Evolutionary conservation across 2,329 filamentous ascomycete genomes (phyloP).

Genomic region (Cladophialophora psammophila): DNA sequence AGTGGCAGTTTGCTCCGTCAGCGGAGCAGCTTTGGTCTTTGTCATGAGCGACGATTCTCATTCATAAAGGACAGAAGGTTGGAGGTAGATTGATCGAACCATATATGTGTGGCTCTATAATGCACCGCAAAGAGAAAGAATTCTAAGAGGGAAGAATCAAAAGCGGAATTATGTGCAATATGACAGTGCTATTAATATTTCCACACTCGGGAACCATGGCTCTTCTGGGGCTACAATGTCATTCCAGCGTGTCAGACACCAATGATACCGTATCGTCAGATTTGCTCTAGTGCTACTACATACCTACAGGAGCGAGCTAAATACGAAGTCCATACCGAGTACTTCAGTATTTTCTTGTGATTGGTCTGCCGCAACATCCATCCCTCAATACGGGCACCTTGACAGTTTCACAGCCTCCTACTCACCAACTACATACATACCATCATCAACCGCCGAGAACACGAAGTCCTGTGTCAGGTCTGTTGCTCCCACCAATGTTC

Average conservation of each 20-base stretch:
- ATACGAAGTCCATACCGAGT: too few species aligned
- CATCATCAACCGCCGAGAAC: neutral
- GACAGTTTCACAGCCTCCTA: neutral
- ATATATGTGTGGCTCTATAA: neutral
- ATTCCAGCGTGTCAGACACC: neutral
- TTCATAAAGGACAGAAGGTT: too few species aligned
- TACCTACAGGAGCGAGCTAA: too few species aligned
- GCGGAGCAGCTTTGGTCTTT: neutral
- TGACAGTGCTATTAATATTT: neutral
- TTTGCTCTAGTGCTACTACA: too few species aligned
- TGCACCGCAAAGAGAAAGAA: neutral
- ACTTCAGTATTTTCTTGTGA: neutral
- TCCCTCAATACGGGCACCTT: neutral
- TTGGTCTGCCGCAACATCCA: neutral
- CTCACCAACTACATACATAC: neutral
- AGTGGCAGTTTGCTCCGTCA: conserved; percentile 20
- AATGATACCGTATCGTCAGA: too few species aligned
- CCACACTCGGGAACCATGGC: neutral
- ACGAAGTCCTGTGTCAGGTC: neutral
- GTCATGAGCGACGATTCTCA: neutral
- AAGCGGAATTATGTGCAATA: neutral
- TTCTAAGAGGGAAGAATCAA: neutral
- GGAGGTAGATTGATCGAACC: too few species aligned
- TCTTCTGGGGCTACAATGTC: neutral
- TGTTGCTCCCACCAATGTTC: conserved; percentile 6